phyloP scores from a whole-genome alignment of 2,329 filamentous ascomycete species.

The Neofusicoccum umdonicola region DNA sequence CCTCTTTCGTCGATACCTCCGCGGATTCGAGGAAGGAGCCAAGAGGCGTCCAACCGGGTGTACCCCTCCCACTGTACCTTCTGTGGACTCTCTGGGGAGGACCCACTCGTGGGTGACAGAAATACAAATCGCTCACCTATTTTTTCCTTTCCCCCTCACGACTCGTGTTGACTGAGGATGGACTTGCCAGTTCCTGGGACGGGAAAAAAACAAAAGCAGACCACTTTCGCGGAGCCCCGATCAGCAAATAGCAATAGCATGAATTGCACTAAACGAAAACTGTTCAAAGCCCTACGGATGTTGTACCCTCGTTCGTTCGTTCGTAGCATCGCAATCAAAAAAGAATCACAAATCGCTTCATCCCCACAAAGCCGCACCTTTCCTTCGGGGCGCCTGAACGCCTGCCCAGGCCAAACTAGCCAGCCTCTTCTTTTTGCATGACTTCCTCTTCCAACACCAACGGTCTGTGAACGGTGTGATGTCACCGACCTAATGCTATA shows the following conservation, averaged over 20 bases:
- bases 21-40: background rate
- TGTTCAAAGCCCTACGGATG: background rate
- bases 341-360: background rate
- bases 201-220: background rate
- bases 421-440: background rate
- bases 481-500: background rate
- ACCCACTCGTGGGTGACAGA: background rate
- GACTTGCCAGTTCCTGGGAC: background rate
- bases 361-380: background rate
- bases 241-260: background rate
- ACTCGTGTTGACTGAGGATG: background rate
- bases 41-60: background rate
- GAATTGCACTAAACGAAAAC: background rate
- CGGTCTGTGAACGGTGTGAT: background rate
- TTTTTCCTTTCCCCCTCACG: background rate
- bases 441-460: background rate
- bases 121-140: background rate
- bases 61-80: background rate
- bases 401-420: background rate
- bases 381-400: background rate
- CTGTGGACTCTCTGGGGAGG: no score
- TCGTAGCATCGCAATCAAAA: background rate
- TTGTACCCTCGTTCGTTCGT: background rate
- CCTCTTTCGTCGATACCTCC: background rate
- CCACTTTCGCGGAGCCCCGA: background rate